Evolutionary conservation across 768 basidiomycete genomes (phyloP).

Genomic region (Basidioascus undulatus): DNA sequence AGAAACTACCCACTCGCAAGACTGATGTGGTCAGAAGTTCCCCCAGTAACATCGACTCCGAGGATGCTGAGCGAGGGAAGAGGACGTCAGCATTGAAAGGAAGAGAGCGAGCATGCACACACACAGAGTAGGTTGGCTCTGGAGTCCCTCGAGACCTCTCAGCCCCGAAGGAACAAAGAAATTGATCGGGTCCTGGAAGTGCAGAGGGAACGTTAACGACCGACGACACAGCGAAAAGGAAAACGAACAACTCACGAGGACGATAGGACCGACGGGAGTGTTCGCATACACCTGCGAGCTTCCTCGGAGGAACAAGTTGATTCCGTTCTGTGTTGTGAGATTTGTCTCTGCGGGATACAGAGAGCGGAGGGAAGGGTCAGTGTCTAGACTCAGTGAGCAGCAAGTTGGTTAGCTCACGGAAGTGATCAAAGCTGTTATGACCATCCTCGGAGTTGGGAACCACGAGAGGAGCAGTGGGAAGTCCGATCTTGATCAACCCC

Average conservation of each 20-base stretch:
- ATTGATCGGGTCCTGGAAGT: constrained; percentile 43
- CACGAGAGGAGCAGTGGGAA: constrained; percentile 29
- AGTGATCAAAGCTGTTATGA: constrained; percentile 2
- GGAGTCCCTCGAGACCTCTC: constrained; percentile 35
- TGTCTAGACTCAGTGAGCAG: rapidly evolving
- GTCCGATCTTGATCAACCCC: constrained; percentile 40
- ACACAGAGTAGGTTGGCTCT: constrained; percentile 27
- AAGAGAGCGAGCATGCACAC: too few relatives aligned
- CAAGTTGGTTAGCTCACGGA: too few relatives aligned
- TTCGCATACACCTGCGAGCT: constrained; percentile 5
- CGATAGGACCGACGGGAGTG: constrained; percentile 9
- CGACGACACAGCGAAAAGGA: too few relatives aligned
- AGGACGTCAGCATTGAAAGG: too few relatives aligned
- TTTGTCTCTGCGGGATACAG: constrained; percentile 5
- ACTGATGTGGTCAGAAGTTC: constrained; percentile 32
- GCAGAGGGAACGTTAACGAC: constrained; percentile 30
- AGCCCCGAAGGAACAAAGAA: constrained; percentile 42
- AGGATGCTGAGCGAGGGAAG: too few relatives aligned
- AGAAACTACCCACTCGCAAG: constrained; percentile 15
- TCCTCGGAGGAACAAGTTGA: constrained; percentile 2
- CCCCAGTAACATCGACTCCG: constrained; percentile 40
- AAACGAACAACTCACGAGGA: too few relatives aligned
- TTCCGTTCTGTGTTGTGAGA: constrained; percentile 7
- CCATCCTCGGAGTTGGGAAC: constrained; percentile 11
- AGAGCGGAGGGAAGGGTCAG: background rate